Conservation (phyloP, 345 rosid genomes). For the Populus euphratica region DNA sequence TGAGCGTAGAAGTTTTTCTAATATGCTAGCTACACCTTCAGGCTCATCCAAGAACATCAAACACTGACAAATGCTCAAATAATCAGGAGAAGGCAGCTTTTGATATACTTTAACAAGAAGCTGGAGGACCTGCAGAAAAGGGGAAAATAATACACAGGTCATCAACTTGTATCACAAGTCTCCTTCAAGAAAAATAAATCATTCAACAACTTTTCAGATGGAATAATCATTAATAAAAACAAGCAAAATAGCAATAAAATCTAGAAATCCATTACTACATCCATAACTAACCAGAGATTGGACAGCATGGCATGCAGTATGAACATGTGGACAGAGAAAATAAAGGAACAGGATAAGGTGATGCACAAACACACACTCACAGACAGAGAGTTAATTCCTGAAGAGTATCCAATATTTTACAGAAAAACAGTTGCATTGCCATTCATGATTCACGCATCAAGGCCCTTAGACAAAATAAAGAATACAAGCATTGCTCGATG, state of each 20-base stretch:
- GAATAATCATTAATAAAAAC: neutral
- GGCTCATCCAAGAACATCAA: slow-evolving; percentile 97
- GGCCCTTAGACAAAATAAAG: neutral
- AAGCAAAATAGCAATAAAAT: neutral
- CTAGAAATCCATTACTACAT: neutral
- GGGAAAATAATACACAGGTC: neutral
- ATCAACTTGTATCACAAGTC: neutral
- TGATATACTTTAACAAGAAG: slow-evolving; percentile 89
- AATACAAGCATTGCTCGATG: neutral
- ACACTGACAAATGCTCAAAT: slow-evolving; percentile 93
- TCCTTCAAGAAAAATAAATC: neutral
- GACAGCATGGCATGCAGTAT: neutral
- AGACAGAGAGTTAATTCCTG: neutral
- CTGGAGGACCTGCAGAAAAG: slow-evolving; percentile 66
- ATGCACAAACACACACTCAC: neutral
- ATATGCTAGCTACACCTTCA: slow-evolving; percentile 69
- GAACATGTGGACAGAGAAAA: neutral
- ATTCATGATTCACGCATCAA: neutral
- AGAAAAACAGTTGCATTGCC: neutral
- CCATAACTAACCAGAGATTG: neutral
- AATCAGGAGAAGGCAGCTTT: slow-evolving; percentile 89
- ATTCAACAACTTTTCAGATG: neutral
- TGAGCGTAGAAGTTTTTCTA: slow-evolving; percentile 91
- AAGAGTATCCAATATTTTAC: neutral
- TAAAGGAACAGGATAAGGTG: neutral